Evolutionary conservation across 208 protist genomes (phyloP), one percentile per base, ranked within the genome.

Genomic region (Wallacemonas sp.): DNA sequence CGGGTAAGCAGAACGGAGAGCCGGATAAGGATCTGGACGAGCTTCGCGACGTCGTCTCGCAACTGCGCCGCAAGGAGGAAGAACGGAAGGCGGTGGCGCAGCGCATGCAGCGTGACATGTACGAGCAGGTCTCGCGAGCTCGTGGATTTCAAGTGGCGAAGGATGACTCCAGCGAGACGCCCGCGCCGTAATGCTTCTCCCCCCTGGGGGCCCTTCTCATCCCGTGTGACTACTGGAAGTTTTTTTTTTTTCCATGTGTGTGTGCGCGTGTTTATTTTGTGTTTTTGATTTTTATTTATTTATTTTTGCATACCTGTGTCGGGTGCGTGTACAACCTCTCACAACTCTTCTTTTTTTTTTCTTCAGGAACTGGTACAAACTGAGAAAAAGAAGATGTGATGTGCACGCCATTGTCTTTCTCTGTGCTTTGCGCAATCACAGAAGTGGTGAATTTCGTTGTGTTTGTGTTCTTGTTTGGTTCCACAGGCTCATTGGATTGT

Each of bases 81-180:
- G 54, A 62, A 3, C 74, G 67, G 0, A 65, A 71, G 47, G 47
- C 38, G 28, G 70, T 61, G 33, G 39, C 73, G 45, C 60, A 75
- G 59, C 53, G 36, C 11, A 45, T 75, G 27, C 58, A 73, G 54
- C 65, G 69, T 36, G 61, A 73, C 27, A 53, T 72, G 38, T 79
- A 79, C 60, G 46, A 62, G 27, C 68, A 63, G 31, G 60, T 73
- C 22, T 68, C 68, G 47, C 68, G 68, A 28, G 66, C 41, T 15
- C 68, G 68, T 26, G 68, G 68, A 28, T 73, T 73, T 26, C n/a
- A 73, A 26, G 38, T 14, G 30, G 28, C 39, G 12, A 54, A 54
- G 21, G 54, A 56, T 24, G 42, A 31, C 19, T n/a, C n/a, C n/a
- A n/a, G n/a, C n/a, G n/a, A n/a, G 28, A 39, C n/a, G 38, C 39